These are phyloP conservation scores for Calocybe cyanea DNA, from an alignment of 768 basidiomycete genomes.

Conservation along the genomic window DNA sequence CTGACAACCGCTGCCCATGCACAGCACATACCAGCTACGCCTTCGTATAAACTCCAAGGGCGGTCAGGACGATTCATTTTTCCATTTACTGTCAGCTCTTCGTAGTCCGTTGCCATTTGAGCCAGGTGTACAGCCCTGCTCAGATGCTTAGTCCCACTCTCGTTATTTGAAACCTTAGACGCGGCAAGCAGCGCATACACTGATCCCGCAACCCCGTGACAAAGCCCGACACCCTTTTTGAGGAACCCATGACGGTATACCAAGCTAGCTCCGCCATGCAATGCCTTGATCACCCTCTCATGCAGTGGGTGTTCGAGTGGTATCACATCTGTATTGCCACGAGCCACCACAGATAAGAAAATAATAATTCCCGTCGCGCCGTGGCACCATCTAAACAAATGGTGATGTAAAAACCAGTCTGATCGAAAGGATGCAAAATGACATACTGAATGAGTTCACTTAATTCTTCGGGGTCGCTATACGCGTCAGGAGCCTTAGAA, in stretches of 20 bases:
- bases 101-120: conserved; percentile 34
- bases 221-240: conserved; percentile 56
- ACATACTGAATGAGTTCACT: conserved; percentile 50
- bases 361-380: conserved; percentile 51
- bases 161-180: conserved; percentile 37
- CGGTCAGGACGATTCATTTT: conserved; percentile 46
- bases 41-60: conserved; percentile 56
- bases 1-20: conserved; percentile 47
- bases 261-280: conserved; percentile 36
- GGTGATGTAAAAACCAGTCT: background rate
- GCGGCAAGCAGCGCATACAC: conserved; percentile 49
- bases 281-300: conserved; percentile 26
- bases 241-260: conserved; percentile 48
- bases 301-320: conserved; percentile 20
- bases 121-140: conserved; percentile 44
- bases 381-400: conserved; percentile 50
- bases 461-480: conserved; percentile 7
- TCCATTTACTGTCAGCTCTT: conserved; percentile 28
- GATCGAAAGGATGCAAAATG: background rate
- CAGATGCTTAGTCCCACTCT: conserved; percentile 7
- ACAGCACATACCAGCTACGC: conserved; percentile 55
- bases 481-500: conserved; percentile 29
- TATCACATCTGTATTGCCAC: conserved; percentile 19
- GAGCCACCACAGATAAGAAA: conserved; percentile 41
- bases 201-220: conserved; percentile 55